Percentiles rank a stretch among this genome's conserved stretches.
Evolutionary conservation across 148 eudicot species (phyloP).

Genomic region (Spergularia bocconei): DNA sequence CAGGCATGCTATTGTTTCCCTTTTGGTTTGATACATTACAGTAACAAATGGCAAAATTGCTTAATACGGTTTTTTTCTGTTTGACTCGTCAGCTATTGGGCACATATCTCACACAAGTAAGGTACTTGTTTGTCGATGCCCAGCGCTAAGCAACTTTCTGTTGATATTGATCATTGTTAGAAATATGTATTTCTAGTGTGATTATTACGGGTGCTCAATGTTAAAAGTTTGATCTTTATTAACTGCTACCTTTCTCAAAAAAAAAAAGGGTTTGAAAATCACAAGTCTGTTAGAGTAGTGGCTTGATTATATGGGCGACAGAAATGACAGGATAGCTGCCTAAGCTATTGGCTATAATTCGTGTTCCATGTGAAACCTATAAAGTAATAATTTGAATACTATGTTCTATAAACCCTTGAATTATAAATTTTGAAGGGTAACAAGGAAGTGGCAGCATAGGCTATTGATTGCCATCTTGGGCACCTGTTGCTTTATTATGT

Average conservation of each 20-base stretch:
- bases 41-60: background rate
- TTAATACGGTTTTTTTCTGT: constrained; percentile 29
- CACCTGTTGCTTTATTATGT: background rate
- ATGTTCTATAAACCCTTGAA: background rate
- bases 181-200: background rate
- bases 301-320: background rate
- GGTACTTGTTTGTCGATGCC: constrained; percentile 38
- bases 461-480: background rate
- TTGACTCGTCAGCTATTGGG: constrained; percentile 67
- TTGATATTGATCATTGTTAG: background rate
- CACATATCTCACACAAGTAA: constrained; percentile 71
- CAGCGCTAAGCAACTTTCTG: background rate
- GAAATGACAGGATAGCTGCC: background rate
- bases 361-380: background rate
- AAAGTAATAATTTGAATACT: background rate
- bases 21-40: constrained; percentile 6
- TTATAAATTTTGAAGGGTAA: background rate
- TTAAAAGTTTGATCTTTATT: no score
- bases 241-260: background rate
- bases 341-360: background rate
- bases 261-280: background rate
- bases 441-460: background rate
- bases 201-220: background rate
- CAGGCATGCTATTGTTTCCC: constrained; percentile 52
- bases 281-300: background rate